Evolutionary conservation across 2,329 filamentous ascomycete species (phyloP).

Genomic region (Grosmannia penicillata): DNA sequence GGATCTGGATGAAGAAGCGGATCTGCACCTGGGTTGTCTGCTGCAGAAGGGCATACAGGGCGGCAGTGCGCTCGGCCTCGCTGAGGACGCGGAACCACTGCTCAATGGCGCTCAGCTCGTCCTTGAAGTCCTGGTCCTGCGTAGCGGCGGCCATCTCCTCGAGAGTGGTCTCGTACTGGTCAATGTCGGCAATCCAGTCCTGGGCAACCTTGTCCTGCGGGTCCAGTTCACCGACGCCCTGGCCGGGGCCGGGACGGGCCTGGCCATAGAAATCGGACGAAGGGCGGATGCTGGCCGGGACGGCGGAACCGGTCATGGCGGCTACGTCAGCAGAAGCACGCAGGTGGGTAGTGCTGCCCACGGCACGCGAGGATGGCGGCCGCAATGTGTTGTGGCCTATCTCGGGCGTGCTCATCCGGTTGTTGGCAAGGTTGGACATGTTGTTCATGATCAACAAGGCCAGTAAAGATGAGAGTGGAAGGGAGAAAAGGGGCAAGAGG

Average conservation of each 20-base stretch:
- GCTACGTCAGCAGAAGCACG: slow-evolving; percentile 95
- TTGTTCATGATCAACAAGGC: slow-evolving; percentile 28
- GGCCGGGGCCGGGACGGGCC: slow-evolving; percentile 50
- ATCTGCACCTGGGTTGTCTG: slow-evolving; percentile 99
- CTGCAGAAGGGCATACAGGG: slow-evolving; percentile 86
- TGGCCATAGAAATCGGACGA: slow-evolving; percentile 91
- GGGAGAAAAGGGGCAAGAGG: slow-evolving; percentile 1
- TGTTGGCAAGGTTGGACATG: slow-evolving; percentile 58
- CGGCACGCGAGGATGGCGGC: slow-evolving; percentile 62
- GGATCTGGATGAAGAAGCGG: slow-evolving; percentile 94
- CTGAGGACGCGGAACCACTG: slow-evolving; percentile 98
- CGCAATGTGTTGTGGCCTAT: slow-evolving; percentile 70
- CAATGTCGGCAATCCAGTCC: slow-evolving; percentile 98
- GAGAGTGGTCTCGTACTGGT: slow-evolving; percentile 95
- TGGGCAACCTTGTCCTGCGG: slow-evolving; percentile 86
- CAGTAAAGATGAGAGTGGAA: slow-evolving; percentile 3
- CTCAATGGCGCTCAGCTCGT: slow-evolving; percentile 95
- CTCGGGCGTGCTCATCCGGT: slow-evolving; percentile 96
- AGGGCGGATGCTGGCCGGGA: slow-evolving; percentile 69
- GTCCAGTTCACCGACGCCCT: slow-evolving; percentile 58
- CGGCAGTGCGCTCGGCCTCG: slow-evolving; percentile 90
- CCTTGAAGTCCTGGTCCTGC: slow-evolving; percentile 98
- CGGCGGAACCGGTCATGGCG: slow-evolving; percentile 52
- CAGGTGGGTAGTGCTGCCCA: slow-evolving; percentile 65
- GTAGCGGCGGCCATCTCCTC: slow-evolving; percentile 98